A percentile compares a stretch with the other conserved stretches of the same genome.
These are phyloP conservation scores for Fomitopsis schrenkii DNA, from an alignment of 1,284 basidiomycete species.

Conservation along the genomic window DNA sequence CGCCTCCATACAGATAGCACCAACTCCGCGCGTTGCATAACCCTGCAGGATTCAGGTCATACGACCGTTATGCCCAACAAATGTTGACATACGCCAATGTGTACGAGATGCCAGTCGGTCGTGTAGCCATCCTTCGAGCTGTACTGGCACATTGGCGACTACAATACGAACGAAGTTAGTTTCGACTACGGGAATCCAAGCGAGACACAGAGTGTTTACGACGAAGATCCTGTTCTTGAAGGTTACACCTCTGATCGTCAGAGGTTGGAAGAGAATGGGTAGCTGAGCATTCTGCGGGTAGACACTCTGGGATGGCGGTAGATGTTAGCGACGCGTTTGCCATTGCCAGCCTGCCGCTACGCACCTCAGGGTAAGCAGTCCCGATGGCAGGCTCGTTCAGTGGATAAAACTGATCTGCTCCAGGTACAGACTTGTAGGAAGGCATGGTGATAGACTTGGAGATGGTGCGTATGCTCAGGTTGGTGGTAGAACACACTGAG, in stretches of 20 bases:
- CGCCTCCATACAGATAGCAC: constrained; percentile 60
- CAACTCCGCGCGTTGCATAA: constrained; percentile 56
- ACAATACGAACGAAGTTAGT: background rate
- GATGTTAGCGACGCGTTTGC: background rate
- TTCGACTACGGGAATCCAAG: no score
- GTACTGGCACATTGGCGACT: constrained; percentile 82
- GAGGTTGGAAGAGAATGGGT: constrained; percentile 64
- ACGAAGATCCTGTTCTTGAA: constrained; percentile 77
- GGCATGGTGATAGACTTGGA: constrained; percentile 30
- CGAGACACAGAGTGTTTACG: constrained; percentile 14
- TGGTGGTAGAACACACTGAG: background rate
- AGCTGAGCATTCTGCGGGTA: constrained; percentile 40
- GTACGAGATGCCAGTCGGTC: constrained; percentile 80
- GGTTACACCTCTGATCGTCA: constrained; percentile 56
- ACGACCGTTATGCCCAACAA: background rate
- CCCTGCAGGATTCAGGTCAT: constrained; percentile 30
- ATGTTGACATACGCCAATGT: constrained; percentile 42
- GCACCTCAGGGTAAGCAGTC: constrained; percentile 35
- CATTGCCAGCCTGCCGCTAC: background rate
- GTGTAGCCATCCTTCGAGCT: constrained; percentile 67
- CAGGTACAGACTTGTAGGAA: constrained; percentile 39
- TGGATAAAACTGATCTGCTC: constrained; percentile 52
- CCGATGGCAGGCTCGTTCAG: constrained; percentile 63
- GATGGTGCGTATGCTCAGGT: background rate
- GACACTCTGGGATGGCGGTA: constrained; percentile 28